These are phyloP conservation scores for Apostasia ramifera DNA, from an alignment of 106 monocot genomes.

Conservation along the genomic window DNA sequence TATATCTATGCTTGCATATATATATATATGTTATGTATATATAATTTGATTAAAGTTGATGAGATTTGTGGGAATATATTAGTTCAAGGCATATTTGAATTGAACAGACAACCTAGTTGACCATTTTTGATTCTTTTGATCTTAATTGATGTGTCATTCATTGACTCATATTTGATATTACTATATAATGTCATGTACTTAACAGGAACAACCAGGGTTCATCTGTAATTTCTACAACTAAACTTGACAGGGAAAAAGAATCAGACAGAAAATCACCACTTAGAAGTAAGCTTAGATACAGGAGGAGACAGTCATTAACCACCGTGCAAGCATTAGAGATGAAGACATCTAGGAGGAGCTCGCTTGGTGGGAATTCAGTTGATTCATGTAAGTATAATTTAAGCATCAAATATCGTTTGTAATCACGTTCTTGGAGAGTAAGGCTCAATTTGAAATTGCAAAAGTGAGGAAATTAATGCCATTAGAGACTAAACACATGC, in stretches of 20 bases:
- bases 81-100: too few relatives aligned
- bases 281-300: constrained; percentile 5
- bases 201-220: constrained; percentile 10
- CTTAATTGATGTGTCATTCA: not conserved
- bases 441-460: too few relatives aligned
- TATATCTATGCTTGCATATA: too few relatives aligned
- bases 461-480: not conserved
- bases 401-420: not conserved
- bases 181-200: not conserved
- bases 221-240: constrained; percentile 6
- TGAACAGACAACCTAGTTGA: not conserved
- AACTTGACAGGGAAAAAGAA: constrained; percentile 2
- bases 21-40: too few relatives aligned
- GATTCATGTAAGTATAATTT: constrained; percentile 17
- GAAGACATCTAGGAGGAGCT: constrained; percentile 12
- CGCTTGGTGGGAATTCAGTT: constrained; percentile 22
- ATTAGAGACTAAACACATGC: not conserved
- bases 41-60: too few relatives aligned
- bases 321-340: constrained; percentile 1
- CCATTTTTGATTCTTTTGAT: not conserved
- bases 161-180: not conserved
- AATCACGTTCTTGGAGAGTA: not conserved
- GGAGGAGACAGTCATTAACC: constrained; percentile 24
- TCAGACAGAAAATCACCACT: constrained; percentile 13
- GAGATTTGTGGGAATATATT: too few relatives aligned